Evolutionary conservation across 2,329 filamentous ascomycete species (phyloP).

Genomic region (Diplodia intermedia): DNA sequence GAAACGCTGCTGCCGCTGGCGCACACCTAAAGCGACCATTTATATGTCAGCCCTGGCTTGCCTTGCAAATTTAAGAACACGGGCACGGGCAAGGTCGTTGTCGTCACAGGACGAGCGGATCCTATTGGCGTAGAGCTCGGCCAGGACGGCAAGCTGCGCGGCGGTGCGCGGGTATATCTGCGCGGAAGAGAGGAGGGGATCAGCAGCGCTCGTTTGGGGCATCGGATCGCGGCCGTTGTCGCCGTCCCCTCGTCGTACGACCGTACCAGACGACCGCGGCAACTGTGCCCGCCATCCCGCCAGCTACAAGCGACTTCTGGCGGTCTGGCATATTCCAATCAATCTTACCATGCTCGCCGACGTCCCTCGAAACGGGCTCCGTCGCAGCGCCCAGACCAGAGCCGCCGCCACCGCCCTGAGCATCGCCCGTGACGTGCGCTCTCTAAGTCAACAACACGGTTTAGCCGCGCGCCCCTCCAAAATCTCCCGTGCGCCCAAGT

Average conservation of each 20-base stretch:
- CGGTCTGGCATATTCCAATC: slow-evolving; percentile 17
- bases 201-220: slow-evolving; percentile 19
- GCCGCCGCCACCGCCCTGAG: slow-evolving; percentile 27
- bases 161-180: slow-evolving; percentile 29
- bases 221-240: background rate
- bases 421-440: slow-evolving; percentile 31
- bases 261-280: slow-evolving; percentile 27
- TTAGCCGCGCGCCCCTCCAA: slow-evolving; percentile 24
- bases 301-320: slow-evolving; percentile 20
- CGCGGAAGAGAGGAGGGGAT: background rate
- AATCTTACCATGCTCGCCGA: slow-evolving; percentile 30
- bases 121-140: slow-evolving; percentile 15
- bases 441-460: slow-evolving; percentile 30
- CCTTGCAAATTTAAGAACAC: slow-evolving; percentile 5
- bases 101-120: slow-evolving; percentile 29
- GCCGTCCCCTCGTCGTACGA: slow-evolving; percentile 25
- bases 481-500: slow-evolving; percentile 22
- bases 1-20: slow-evolving; percentile 24
- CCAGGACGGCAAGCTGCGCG: slow-evolving; percentile 19
- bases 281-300: slow-evolving; percentile 8
- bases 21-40: slow-evolving; percentile 10
- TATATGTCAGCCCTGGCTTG: slow-evolving; percentile 2
- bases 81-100: slow-evolving; percentile 8
- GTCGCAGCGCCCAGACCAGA: slow-evolving; percentile 24
- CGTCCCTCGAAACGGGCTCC: slow-evolving; percentile 23